Evolutionary conservation across 768 basidiomycete genomes (phyloP).

Genomic region (Coprinopsis marcescibilis): DNA sequence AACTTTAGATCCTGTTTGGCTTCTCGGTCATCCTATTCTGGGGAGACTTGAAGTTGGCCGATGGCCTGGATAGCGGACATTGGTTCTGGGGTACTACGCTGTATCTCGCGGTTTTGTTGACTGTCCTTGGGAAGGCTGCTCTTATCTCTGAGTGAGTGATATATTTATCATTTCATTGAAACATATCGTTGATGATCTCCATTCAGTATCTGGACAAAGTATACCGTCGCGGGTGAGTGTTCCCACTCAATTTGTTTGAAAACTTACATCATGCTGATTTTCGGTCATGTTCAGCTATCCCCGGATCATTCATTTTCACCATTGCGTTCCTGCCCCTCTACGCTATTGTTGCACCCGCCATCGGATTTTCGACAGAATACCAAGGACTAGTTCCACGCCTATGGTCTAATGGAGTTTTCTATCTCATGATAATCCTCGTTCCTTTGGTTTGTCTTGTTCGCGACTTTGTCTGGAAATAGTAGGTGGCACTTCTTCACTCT

Average conservation of each 20-base stretch:
- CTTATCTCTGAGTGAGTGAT: slow-evolving; percentile 90
- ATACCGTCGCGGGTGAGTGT: slow-evolving; percentile 80
- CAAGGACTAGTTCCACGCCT: slow-evolving; percentile 82
- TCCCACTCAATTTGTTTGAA: neutral
- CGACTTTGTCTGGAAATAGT: slow-evolving; percentile 99
- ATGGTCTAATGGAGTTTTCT: slow-evolving; percentile 87
- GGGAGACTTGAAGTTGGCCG: slow-evolving; percentile 79
- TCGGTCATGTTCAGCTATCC: too few species aligned
- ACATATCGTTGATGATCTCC: slow-evolving; percentile 1
- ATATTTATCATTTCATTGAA: neutral
- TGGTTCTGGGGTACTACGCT: slow-evolving; percentile 99
- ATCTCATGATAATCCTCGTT: slow-evolving; percentile 78
- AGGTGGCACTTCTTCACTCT: slow-evolving; percentile 26
- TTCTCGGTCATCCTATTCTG: slow-evolving; percentile 90
- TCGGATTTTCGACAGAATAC: slow-evolving; percentile 90
- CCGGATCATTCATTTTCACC: slow-evolving; percentile 95
- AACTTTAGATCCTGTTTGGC: slow-evolving; percentile 67
- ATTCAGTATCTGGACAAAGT: slow-evolving; percentile 95
- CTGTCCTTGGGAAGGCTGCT: slow-evolving; percentile 95
- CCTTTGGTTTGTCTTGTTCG: slow-evolving; percentile 81
- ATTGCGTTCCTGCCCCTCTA: slow-evolving; percentile 94
- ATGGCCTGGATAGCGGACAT: slow-evolving; percentile 84
- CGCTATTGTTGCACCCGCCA: slow-evolving; percentile 74
- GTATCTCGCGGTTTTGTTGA: slow-evolving; percentile 90
- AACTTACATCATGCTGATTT: slow-evolving; percentile 11